These are phyloP conservation scores for Pulicaria dysenterica DNA, from an alignment of 129 eudicot species.

Conservation along the genomic window DNA sequence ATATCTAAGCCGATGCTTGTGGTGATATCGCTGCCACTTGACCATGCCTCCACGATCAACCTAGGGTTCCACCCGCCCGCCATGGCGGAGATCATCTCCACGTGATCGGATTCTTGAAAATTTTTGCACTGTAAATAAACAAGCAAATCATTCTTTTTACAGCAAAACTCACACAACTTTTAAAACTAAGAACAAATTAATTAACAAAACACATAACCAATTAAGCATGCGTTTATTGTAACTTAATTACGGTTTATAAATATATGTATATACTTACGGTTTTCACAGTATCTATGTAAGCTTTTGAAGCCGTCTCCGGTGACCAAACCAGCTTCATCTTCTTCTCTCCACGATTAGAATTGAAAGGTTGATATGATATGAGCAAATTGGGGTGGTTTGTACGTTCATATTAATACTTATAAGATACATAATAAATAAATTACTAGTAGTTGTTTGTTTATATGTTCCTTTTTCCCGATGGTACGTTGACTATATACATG, in stretches of 20 bases:
- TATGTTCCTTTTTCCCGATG: conserved; percentile 4
- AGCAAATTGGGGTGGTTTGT: conserved; percentile 3
- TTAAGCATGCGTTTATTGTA: no score
- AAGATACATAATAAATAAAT: conserved; percentile 12
- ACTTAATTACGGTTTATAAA: no score
- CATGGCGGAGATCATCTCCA: conserved; percentile 60
- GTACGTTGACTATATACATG: conserved; percentile 36
- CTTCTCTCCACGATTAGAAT: background rate
- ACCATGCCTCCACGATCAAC: conserved; percentile 50
- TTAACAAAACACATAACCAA: no score
- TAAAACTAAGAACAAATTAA: no score
- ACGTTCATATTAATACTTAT: conserved; percentile 5
- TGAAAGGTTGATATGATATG: conserved; percentile 22
- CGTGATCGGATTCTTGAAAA: conserved; percentile 35
- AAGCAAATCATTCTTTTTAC: background rate
- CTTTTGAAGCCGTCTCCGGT: conserved; percentile 48
- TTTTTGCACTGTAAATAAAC: conserved; percentile 37
- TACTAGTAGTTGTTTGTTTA: conserved; percentile 21
- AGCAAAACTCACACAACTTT: no score
- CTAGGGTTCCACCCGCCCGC: conserved; percentile 59
- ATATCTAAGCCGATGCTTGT: conserved; percentile 51
- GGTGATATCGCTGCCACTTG: conserved; percentile 30
- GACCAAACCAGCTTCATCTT: conserved; percentile 64
- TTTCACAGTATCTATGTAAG: conserved; percentile 48
- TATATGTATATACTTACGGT: conserved; percentile 38